Evolutionary conservation across 1,139 yeast genomes (phyloP), one percentile per base, ranked within the genome.

Genomic region (Diutina rugosa): DNA sequence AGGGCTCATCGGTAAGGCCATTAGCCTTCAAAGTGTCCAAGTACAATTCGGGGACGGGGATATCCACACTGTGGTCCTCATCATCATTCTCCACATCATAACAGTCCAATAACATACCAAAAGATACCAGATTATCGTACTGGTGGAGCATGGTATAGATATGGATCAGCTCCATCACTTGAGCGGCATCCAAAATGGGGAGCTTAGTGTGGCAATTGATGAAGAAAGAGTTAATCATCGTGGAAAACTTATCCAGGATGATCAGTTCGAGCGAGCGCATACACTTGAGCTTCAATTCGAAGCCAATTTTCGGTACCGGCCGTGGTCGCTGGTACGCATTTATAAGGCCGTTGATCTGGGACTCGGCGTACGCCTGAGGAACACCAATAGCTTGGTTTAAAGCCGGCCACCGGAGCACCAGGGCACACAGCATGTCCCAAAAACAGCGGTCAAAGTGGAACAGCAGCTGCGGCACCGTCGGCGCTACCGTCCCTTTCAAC

Each of bases 371-470:
- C 1, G 60, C 60, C 0, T 59, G 55, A 0, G 67, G 51, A 9
- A 61, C 62, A 4, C 64, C 64, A 14, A 69, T 59, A 30, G 61
- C 58, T 26, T 61, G 57, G 16, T 58, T 56, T 55, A 72, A 65
- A 55, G 61, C 70, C 8, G 61, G 59, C 81, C 81, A 77, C 52
- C 65, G 65, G 45, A 75, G 56, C 1, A 74, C 60, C 26, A 72
- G 64, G n/a, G 73, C 71, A 6, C 69, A 60, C 6, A 77, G 72
- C 67, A 76, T 68, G 60, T 74, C 76, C 81, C 81, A 78, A 35
- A 67, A 44, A 56, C 69, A 66, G 28, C 57, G 60, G 56, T 65
- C 67, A 56, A 62, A 63, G 49, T 56, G 58, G 10, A 67, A 57
- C 1, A 58, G 63, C 30, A 38, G 21, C 1, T 54, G 30, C 9